These are phyloP conservation scores for Cordyceps tenuipes DNA, from an alignment of 2,329 filamentous ascomycete species.

Conservation along the genomic window DNA sequence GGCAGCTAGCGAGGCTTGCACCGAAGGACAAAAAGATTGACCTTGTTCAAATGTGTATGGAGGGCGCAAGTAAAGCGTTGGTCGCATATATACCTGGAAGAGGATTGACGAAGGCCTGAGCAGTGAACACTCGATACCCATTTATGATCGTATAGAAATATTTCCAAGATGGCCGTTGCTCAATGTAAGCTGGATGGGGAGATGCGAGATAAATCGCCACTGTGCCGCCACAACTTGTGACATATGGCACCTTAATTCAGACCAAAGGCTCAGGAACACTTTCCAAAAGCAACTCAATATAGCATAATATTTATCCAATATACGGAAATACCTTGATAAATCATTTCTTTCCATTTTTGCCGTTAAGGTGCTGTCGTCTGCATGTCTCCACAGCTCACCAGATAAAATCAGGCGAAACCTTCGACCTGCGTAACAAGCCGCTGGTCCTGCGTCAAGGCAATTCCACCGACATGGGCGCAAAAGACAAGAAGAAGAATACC, in stretches of 20 bases:
- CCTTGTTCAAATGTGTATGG: conserved; percentile 84
- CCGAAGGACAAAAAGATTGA: conserved; percentile 50
- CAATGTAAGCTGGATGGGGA: background rate
- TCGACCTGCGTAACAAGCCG: background rate
- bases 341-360: background rate
- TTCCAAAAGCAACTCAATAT: too few relatives aligned
- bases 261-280: too few relatives aligned
- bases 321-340: background rate
- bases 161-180: background rate
- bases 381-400: conserved; percentile 3
- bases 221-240: too few relatives aligned
- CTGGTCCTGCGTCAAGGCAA: conserved; percentile 24
- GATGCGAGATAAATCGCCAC: too few relatives aligned
- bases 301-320: too few relatives aligned
- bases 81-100: conserved; percentile 50
- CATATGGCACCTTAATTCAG: too few relatives aligned
- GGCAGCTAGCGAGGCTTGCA: conserved; percentile 60
- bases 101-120: background rate
- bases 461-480: conserved; percentile 23
- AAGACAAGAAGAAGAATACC: conserved; percentile 43
- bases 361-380: background rate
- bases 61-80: conserved; percentile 77
- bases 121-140: background rate
- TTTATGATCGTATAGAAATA: background rate
- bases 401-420: background rate